phyloP scores from a whole-genome alignment of 345 rosid genomes.

The Laguncularia racemosa region DNA sequence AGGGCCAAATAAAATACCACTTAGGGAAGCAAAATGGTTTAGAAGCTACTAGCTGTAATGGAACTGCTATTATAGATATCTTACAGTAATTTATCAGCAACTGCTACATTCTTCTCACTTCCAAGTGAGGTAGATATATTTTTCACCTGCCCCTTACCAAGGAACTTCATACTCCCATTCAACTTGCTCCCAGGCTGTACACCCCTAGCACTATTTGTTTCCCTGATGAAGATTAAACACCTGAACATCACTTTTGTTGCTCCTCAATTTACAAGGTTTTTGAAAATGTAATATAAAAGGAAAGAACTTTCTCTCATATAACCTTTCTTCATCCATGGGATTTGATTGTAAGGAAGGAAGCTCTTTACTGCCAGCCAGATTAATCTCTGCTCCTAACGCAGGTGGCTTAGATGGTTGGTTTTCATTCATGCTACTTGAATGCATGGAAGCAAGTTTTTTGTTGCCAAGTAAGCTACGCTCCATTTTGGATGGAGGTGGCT shows the following conservation, averaged over 20 bases:
- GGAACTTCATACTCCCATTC: constrained; percentile 12
- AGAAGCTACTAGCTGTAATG: not conserved
- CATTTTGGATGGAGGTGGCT: constrained; percentile 17
- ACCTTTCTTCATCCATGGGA: constrained; percentile 2
- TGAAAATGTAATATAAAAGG: too few species aligned
- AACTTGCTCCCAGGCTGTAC: constrained; percentile 21
- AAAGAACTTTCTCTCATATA: not conserved
- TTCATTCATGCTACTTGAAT: constrained; percentile 4
- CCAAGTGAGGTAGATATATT: constrained; percentile 20
- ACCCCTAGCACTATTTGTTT: constrained; percentile 10
- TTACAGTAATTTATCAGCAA: constrained; percentile 24
- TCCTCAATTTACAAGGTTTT: too few species aligned
- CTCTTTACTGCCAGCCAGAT: constrained; percentile 21
- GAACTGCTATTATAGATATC: not conserved
- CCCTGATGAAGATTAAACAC: constrained; percentile 22
- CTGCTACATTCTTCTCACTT: constrained; percentile 17
- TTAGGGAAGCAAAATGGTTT: not conserved
- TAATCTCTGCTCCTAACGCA: constrained; percentile 17
- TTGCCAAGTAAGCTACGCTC: constrained; percentile 20
- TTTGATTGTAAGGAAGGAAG: constrained; percentile 4
- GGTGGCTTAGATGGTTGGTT: constrained; percentile 22
- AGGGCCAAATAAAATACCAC: too few species aligned
- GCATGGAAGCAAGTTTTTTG: constrained; percentile 16
- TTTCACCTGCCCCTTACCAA: constrained; percentile 8
- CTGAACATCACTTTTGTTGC: not conserved